These are phyloP conservation scores for Macrocybe gigantea DNA, from an alignment of 768 basidiomycete genomes.

Conservation along the genomic window DNA sequence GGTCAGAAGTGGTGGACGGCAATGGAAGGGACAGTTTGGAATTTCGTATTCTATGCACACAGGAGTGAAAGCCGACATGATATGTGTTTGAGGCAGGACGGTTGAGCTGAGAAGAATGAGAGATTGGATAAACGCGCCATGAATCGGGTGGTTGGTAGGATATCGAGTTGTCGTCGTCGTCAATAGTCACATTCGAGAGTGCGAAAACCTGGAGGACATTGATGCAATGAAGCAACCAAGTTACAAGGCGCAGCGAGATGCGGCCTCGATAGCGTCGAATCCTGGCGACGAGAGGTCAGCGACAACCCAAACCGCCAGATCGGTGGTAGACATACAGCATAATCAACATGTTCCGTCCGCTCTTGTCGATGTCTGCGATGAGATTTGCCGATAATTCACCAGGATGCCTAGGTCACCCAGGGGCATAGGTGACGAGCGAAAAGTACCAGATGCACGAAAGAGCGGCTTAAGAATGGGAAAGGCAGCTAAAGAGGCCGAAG, in stretches of 20 bases:
- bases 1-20: slow-evolving; percentile 14
- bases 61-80: slow-evolving; percentile 30
- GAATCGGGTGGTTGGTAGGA: slow-evolving; percentile 27
- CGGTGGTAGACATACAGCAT: no score
- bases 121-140: slow-evolving; percentile 27
- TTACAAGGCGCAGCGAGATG: neutral
- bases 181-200: slow-evolving; percentile 27
- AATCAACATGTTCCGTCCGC: no score
- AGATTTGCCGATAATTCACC: no score
- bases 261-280: no score
- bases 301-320: no score
- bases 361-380: no score
- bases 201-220: slow-evolving; percentile 13
- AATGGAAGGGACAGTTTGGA: slow-evolving; percentile 22
- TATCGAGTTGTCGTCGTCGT: slow-evolving; percentile 32
- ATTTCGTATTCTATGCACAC: slow-evolving; percentile 17
- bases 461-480: no score
- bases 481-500: no score
- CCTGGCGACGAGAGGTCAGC: no score
- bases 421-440: no score
- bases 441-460: no score
- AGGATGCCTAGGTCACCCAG: no score
- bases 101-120: slow-evolving; percentile 25
- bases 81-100: slow-evolving; percentile 15
- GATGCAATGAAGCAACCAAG: slow-evolving; percentile 6